Conservation (phyloP, 208 protist species). For the Leishmania martiniquensis region DNA sequence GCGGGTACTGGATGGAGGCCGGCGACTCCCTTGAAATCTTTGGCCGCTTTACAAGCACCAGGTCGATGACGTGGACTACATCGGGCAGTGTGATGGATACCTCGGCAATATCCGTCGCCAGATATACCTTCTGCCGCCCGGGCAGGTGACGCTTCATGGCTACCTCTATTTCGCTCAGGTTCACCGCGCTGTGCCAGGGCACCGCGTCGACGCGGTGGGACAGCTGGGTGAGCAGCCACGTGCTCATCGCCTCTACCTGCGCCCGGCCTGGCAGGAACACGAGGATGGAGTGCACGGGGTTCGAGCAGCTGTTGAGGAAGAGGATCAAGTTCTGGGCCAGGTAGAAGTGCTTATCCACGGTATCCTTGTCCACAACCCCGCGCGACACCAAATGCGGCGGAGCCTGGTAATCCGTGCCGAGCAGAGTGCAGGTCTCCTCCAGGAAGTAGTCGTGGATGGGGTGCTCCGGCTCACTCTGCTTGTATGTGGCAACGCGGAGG, state of each 20-base stretch:
- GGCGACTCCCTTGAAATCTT: slow-evolving; percentile 62
- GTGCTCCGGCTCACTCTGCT: slow-evolving; percentile 71
- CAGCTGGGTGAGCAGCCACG: slow-evolving; percentile 62
- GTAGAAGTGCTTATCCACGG: slow-evolving; percentile 67
- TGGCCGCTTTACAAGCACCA: slow-evolving; percentile 84
- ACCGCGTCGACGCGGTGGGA: slow-evolving; percentile 66
- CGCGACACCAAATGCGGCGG: slow-evolving; percentile 35
- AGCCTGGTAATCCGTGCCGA: slow-evolving; percentile 58
- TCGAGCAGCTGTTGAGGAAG: slow-evolving; percentile 58
- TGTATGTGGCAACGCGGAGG: slow-evolving; percentile 79
- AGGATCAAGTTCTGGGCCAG: slow-evolving; percentile 64
- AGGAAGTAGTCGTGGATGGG: slow-evolving; percentile 88
- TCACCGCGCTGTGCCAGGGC: slow-evolving; percentile 85
- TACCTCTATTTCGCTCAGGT: slow-evolving; percentile 89
- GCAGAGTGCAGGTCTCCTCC: slow-evolving; percentile 75
- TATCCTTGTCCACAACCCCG: slow-evolving; percentile 50
- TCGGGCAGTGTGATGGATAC: slow-evolving; percentile 96
- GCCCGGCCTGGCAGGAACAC: slow-evolving; percentile 94
- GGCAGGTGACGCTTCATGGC: slow-evolving; percentile 81
- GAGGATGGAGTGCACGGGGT: slow-evolving; percentile 82
- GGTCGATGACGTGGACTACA: slow-evolving; percentile 96
- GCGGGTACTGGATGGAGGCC: slow-evolving; percentile 79
- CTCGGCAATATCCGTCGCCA: slow-evolving; percentile 69
- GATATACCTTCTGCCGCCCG: slow-evolving; percentile 91
- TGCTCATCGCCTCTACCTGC: slow-evolving; percentile 61